Percentiles rank a stretch among this genome's conserved stretches.
Evolutionary conservation across 2,329 filamentous ascomycete species (phyloP).

Genomic region (Alternaria viburni): DNA sequence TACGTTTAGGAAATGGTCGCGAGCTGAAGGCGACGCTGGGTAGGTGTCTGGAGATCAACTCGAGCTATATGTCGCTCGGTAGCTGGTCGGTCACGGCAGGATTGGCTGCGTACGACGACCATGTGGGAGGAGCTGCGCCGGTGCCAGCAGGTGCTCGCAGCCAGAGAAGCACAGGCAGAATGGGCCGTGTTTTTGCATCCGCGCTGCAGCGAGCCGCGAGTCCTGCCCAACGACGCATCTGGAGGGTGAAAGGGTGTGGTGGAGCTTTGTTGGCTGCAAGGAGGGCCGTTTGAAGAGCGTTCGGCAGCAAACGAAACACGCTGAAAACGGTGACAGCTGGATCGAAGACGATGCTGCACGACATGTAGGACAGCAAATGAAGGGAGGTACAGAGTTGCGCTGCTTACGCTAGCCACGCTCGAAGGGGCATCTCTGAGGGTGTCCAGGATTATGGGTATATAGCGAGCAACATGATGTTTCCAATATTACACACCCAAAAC

Average conservation of each 20-base stretch:
- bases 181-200: conserved; percentile 29
- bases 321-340: conserved; percentile 21
- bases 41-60: conserved; percentile 11
- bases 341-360: conserved; percentile 10
- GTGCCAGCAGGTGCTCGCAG: conserved; percentile 26
- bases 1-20: conserved; percentile 14
- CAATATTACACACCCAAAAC: conserved; percentile 14
- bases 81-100: conserved; percentile 25
- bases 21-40: conserved; percentile 19
- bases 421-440: conserved; percentile 7
- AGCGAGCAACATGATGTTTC: conserved; percentile 18
- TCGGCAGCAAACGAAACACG: conserved; percentile 26
- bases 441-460: conserved; percentile 32
- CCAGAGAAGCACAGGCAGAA: conserved; percentile 20
- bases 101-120: conserved; percentile 23
- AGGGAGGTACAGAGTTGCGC: conserved; percentile 5
- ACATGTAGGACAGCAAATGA: conserved; percentile 29
- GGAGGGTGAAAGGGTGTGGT: conserved; percentile 17
- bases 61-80: conserved; percentile 18
- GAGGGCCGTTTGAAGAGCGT: conserved; percentile 3
- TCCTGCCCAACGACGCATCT: conserved; percentile 27
- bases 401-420: conserved; percentile 17
- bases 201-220: conserved; percentile 31
- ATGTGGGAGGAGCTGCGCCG: conserved; percentile 28
- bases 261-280: conserved; percentile 9